Evolutionary conservation across 2,329 filamentous ascomycete genomes (phyloP), one percentile per base, ranked within the genome.

Genomic region (Cercospora brassicicola): DNA sequence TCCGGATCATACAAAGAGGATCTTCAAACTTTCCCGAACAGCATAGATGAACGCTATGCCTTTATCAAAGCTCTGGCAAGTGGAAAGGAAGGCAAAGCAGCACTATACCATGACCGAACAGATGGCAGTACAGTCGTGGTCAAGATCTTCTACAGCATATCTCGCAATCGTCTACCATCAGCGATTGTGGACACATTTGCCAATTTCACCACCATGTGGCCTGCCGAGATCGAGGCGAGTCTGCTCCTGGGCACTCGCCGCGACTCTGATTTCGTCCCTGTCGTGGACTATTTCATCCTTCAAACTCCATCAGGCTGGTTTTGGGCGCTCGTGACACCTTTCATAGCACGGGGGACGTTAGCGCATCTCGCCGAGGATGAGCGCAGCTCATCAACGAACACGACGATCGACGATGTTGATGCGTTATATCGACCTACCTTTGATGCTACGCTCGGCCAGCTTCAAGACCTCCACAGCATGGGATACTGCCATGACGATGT

Each of bases 401-500:
- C 11, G 4, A 62, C 60, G 5, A n/a, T 62, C 28, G 31, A 65
- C 3, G 39, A 65, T n/a, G 48, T 79, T 2, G 78, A 81, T 53
- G 59, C 56, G 6, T 30, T 59, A 7, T 78, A 76, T 60, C 77
- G 78, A 6, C 74, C 76, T 4, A 67, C 71, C 2, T 76, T 81
- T 53, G 64, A 76, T 30, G 28, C 65, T 9, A 64, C 79, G 3
- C 75, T 80, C 8, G 11, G 28, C 0, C 71, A 64, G 9, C 67
- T 80, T 4, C 62, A 71, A 11, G 45, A 13, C 0, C 69, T 81
- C 3, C 79, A 81, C 60, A 31, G 31, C 6, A 67, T 67, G 11
- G 77, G 77, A 13, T 76, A 75, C 48, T 80, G 79, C 67, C 79
- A 81, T 64, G 77, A 81, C 69, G 79, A 81, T 51, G 68, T 80